phyloP scores from a whole-genome alignment of 2,329 filamentous ascomycete genomes.

The Sporothrix schenckii region DNA sequence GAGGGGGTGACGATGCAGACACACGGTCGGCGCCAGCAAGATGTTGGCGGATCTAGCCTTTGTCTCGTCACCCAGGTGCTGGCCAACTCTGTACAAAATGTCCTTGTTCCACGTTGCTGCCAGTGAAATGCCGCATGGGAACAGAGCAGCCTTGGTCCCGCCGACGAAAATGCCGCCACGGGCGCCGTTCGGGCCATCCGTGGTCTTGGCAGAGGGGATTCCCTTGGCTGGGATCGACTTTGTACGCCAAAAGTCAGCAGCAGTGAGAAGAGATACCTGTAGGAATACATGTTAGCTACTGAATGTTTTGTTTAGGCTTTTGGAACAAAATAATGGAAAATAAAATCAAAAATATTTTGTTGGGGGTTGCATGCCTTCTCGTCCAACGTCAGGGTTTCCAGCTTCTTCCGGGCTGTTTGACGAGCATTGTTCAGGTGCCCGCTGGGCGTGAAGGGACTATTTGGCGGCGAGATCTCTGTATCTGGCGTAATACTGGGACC shows the following conservation, averaged over 20 bases:
- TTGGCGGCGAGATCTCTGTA: constrained; percentile 54
- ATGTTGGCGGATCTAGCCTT: constrained; percentile 74
- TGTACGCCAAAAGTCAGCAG: constrained; percentile 71
- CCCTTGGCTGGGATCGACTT: constrained; percentile 64
- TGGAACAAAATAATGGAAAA: no score
- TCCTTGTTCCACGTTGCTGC: constrained; percentile 78
- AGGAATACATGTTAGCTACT: background rate
- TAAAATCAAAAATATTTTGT: background rate
- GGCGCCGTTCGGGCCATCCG: constrained; percentile 71
- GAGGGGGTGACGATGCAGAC: constrained; percentile 78
- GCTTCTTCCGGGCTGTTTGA: constrained; percentile 51
- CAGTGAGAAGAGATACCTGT: constrained; percentile 62
- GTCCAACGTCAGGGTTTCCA: constrained; percentile 56
- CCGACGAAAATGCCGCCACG: constrained; percentile 70
- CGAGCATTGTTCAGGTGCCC: constrained; percentile 47
- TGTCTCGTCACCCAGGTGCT: constrained; percentile 70
- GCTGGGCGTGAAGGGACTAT: constrained; percentile 47
- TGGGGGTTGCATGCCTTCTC: constrained; percentile 54
- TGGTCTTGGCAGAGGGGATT: constrained; percentile 67
- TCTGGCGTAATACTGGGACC: constrained; percentile 52
- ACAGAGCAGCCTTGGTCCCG: constrained; percentile 71
- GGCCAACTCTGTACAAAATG: constrained; percentile 69
- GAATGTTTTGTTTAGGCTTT: no score
- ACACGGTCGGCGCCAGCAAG: constrained; percentile 75
- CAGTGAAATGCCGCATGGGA: constrained; percentile 77